phyloP scores from a whole-genome alignment of 1,284 basidiomycete genomes.

The Caloboletus firmus region DNA sequence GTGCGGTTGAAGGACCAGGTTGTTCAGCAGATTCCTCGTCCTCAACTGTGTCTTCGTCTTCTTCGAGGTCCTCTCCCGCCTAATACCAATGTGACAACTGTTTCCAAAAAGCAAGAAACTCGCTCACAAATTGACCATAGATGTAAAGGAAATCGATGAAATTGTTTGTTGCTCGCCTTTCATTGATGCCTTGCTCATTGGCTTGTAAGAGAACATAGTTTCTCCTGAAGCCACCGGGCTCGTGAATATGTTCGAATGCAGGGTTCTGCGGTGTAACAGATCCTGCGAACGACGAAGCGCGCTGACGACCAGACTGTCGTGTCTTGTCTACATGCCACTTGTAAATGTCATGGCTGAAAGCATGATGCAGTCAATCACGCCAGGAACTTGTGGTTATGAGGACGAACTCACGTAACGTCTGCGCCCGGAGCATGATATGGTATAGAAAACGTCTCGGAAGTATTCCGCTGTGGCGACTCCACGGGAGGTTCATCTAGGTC shows the following conservation, averaged over 20 bases:
- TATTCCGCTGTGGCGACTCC: constrained; percentile 36
- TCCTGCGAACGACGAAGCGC: constrained; percentile 74
- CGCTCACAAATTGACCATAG: constrained; percentile 92
- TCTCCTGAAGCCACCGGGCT: constrained; percentile 90
- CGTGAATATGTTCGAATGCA: constrained; percentile 86
- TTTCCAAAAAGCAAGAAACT: neutral
- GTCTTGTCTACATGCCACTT: constrained; percentile 86
- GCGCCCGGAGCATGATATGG: constrained; percentile 83
- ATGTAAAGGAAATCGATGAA: constrained; percentile 93
- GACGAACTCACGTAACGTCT: constrained; percentile 79
- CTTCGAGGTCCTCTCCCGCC: constrained; percentile 94
- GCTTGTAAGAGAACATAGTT: constrained; percentile 80
- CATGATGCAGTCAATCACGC: constrained; percentile 8
- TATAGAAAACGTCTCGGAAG: constrained; percentile 75
- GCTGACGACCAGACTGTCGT: constrained; percentile 55
- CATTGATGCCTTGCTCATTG: constrained; percentile 62
- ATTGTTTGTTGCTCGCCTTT: constrained; percentile 72
- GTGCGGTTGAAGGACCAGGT: constrained; percentile 23
- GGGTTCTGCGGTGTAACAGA: constrained; percentile 57
- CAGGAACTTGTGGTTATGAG: constrained; percentile 13
- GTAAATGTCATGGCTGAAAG: constrained; percentile 82
- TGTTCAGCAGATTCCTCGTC: constrained; percentile 41
- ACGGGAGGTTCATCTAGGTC: constrained; percentile 28
- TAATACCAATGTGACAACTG: constrained; percentile 33
- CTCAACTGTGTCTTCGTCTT: constrained; percentile 61